Conservation (phyloP, 2,329 filamentous ascomycete species). For the Rhynchosporium secalis region DNA sequence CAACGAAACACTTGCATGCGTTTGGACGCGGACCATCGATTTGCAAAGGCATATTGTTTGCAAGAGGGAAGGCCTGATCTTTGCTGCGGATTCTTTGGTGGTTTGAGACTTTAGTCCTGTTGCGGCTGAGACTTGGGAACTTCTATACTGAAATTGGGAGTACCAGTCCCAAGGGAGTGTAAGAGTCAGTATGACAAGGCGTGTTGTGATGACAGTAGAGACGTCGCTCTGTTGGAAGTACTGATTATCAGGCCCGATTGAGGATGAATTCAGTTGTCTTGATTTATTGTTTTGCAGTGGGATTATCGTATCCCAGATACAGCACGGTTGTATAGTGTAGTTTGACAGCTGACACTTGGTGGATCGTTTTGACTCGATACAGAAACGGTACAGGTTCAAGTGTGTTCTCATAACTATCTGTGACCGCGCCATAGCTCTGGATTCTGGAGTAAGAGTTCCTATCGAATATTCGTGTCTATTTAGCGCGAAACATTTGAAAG, state of each 20-base stretch:
- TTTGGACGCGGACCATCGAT: slow-evolving; percentile 49
- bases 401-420: background rate
- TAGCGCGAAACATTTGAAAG: background rate
- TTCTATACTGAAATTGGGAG: slow-evolving; percentile 21
- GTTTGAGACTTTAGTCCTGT: slow-evolving; percentile 54
- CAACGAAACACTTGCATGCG: slow-evolving; percentile 45
- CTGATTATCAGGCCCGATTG: background rate
- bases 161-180: slow-evolving; percentile 18
- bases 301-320: background rate
- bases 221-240: background rate
- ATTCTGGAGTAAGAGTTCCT: background rate
- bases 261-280: slow-evolving; percentile 12
- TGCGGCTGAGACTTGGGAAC: slow-evolving; percentile 21
- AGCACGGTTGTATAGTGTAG: background rate
- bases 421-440: too few relatives aligned
- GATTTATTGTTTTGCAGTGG: background rate
- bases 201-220: background rate
- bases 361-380: background rate
- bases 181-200: slow-evolving; percentile 17
- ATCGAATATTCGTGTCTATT: background rate
- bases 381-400: background rate
- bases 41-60: slow-evolving; percentile 51
- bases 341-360: background rate
- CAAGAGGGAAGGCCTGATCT: slow-evolving; percentile 49
- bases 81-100: slow-evolving; percentile 51